A percentile compares a stretch with the other conserved stretches of the same genome.
These are phyloP conservation scores for Amborella trichopoda DNA, from an alignment of 164 flowering plant genomes.

Conservation along the genomic window DNA sequence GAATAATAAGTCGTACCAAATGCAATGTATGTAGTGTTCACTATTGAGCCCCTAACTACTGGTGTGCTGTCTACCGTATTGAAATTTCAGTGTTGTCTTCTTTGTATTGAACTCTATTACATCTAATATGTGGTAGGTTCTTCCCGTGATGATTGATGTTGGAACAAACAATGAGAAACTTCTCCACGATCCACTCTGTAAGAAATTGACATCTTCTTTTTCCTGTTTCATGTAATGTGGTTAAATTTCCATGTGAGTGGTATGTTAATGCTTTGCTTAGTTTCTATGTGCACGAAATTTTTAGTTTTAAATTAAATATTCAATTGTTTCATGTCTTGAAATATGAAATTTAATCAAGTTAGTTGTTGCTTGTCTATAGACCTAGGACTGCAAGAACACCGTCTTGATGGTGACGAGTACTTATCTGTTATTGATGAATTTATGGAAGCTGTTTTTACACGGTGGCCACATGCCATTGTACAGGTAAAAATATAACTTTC, in stretches of 20 bases:
- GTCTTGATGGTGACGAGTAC: slow-evolving; percentile 95
- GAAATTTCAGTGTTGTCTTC: no score
- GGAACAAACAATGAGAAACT: slow-evolving; percentile 97
- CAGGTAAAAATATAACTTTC: slow-evolving; percentile 39
- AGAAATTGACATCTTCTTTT: slow-evolving; percentile 17
- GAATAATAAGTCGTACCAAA: no score
- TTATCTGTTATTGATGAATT: slow-evolving; percentile 85
- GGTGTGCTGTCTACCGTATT: no score
- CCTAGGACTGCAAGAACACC: slow-evolving; percentile 80
- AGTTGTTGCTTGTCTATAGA: slow-evolving; percentile 28
- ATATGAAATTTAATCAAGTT: no score
- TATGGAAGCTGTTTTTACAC: slow-evolving; percentile 99
- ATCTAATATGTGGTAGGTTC: slow-evolving; percentile 39
- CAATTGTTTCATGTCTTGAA: no score
- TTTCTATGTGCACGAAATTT: no score
- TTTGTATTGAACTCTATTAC: no score
- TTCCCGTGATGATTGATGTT: slow-evolving; percentile 97
- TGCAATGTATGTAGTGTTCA: no score
- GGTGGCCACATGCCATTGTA: slow-evolving; percentile 98
- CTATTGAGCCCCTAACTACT: no score
- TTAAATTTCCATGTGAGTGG: not conserved
- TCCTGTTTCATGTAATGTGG: not conserved
- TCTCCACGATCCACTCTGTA: slow-evolving; percentile 79
- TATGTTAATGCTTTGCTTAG: not conserved
- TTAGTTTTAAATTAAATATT: no score